Evolutionary conservation across 2,329 filamentous ascomycete genomes (phyloP), one percentile per base, ranked within the genome.

Genomic region (Botrytis galanthina): DNA sequence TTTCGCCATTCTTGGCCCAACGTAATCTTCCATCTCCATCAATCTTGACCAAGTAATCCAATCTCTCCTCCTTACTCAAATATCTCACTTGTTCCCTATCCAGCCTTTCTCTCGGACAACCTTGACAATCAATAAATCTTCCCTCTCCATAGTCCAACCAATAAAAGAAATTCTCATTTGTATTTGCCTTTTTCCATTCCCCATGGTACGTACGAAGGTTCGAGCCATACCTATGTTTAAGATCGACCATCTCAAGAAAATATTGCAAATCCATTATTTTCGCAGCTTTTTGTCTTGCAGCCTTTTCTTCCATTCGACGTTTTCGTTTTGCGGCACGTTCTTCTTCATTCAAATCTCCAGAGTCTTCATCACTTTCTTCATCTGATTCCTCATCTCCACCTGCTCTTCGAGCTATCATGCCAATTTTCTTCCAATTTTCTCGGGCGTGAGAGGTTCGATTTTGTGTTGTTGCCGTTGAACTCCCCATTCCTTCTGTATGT

Each of bases 161-260:
- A 83, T 94, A 95, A 81, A 97, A 97, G 86, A 95, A 98, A 80
- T 96, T 97, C 81, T 97, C 92, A 7, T 90, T 88, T 0, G 93
- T 95, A 42, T 92, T 85, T 1, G 89, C 85, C 74, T 87, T 89
- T 81, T 94, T 94, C 95, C 95, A 98, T 76, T 92, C 89, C 74
- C 90, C 88, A 79, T 98, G 95, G 78, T 97, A 98, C 46, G 89
- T 87, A 46, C 92, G 87, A 69, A 97, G 82, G 77, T 96, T 97
- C 71, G 59, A 62, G 6, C 72, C 72, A 48, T 73, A 97, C 6
- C 94, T 89, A 80, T 98, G 94, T 81, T 97, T 95, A 64, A 90
- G 84, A 80, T 96, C 93, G 12, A 95, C 91, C 92, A 97, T 95
- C 79, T 97, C 89, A 20, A 81, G 85, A 76, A 96, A 97, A 80